phyloP scores from a whole-genome alignment of 495 filamentous ascomycete genomes.

The Lasiosphaeriaceae sp. region DNA sequence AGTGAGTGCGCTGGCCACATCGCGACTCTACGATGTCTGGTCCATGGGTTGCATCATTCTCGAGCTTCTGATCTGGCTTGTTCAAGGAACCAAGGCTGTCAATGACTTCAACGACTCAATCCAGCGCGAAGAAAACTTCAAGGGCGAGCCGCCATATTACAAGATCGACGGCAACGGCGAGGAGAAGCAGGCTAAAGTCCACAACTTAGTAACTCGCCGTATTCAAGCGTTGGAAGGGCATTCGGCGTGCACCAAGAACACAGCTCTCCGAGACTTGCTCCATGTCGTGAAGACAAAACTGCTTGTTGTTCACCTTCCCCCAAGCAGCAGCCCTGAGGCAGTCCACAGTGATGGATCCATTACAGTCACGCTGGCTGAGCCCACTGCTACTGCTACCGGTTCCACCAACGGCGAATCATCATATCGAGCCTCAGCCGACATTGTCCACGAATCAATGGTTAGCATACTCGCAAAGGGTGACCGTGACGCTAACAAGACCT shows the following conservation, averaged over 20 bases:
- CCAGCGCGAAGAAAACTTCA: background rate
- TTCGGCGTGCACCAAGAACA: constrained; percentile 11
- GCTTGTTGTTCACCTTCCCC: constrained; percentile 20
- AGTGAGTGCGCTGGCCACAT: background rate
- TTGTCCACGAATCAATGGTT: background rate
- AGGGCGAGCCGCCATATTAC: background rate
- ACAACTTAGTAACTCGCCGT: constrained; percentile 1
- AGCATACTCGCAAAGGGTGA: background rate
- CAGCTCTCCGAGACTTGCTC: constrained; percentile 21
- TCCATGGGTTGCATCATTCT: constrained; percentile 36
- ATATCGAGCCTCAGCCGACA: background rate
- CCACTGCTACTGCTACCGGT: background rate
- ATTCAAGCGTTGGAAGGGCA: background rate
- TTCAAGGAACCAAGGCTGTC: constrained; percentile 24
- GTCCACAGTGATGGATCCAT: too few species aligned
- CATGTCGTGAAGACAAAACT: constrained; percentile 19
- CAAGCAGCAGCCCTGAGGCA: background rate
- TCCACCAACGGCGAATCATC: background rate
- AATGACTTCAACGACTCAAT: constrained; percentile 13
- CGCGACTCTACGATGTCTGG: constrained; percentile 34
- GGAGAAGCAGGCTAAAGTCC: constrained; percentile 6
- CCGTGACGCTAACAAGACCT: background rate
- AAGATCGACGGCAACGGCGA: background rate
- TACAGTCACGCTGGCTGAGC: background rate
- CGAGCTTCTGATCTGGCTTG: constrained; percentile 34